Base-by-base conservation (phyloP, 1,139 yeast species). In the Zhuliangozyma parablackwelliae region DNA sequence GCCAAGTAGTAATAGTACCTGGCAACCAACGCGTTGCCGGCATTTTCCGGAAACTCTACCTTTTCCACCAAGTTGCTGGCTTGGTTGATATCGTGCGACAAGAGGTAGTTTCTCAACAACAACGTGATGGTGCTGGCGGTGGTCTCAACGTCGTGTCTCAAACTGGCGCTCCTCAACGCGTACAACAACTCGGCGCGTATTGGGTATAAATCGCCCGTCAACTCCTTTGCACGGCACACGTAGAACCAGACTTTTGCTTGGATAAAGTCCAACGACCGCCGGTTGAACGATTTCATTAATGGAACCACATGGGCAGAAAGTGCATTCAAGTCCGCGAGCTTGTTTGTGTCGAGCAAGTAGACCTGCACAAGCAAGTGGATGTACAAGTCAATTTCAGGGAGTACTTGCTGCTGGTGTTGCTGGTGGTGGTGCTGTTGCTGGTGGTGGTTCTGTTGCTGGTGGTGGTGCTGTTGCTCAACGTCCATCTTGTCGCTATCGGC, bases 171-270 rank as follows among this genome's bases (percentile, higher is more conserved):
- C 63, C 97, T 80, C 55, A 92, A 73, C 12, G 86, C 87, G 29
- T 72, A 66, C 57, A 88, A 75, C 54, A 92, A 69, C 33, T 74
- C 80, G 7, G 87, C 77, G 53, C 95, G 80, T 37, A 87, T 69
- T n/a, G 78, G 63, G 37, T 72, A 66, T 40, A 80, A 65, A 49
- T 82, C 82, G 34, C 73, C 74, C 31, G 68, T 56, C 43, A 82
- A 64, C 63, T 92, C 98, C 48, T 80, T 79, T 5, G 90, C 78
- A 59, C 96, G 78, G 33, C 83, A 75, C 47, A 88, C 77, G 64
- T 88, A 92, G 58, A 90, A 94, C 97, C 98, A 94, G 44, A 86
- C 73, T 59, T 90, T 92, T 10, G 97, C 94, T 46, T 82, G 82
- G 44, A 94, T 75, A 51, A 85, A 80, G 59, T 94, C 98, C 47